Evolutionary conservation across 495 filamentous ascomycete species (phyloP), one percentile per base, ranked within the genome.

Genomic region (Tuber melanosporum): DNA sequence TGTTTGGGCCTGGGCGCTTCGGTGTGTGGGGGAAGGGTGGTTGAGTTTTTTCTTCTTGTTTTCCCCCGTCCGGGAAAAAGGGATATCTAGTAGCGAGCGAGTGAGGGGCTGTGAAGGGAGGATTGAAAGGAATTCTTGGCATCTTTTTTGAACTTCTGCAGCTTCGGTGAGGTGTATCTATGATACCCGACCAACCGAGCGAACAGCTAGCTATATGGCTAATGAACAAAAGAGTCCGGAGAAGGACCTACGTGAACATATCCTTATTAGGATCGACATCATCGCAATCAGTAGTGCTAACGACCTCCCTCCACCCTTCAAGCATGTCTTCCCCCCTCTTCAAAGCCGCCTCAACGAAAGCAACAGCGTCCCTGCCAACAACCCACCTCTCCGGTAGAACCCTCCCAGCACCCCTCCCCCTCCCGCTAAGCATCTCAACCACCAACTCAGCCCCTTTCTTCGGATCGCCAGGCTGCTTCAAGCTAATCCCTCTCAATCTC

Each of bases 391-490:
- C 52, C n/a, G 52, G 52, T 1, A 62, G n/a, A 32, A 32, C 52
- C 52, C 52, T 32, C 3, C 52, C 52, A 26, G 5, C 52, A 32
- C 52, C 52, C 26, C 52, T 62, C 52, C 52, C 52, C n/a, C 52
- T 62, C n/a, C 52, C n/a, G 32, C 52, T 81, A 0, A 86, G 84
- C 15, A 85, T 71, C 74, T 87, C 86, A 32, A 86, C 72, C 32
- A 85, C 82, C 7, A 83, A 73, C 41, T 84, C 62, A 6, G 84
- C 84, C 4, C 74, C 82, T 70, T 83, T 83, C 44, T 69, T 76
- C 20, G 85, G 79, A 79, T 87, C 84, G 1, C 86, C 86, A 32
- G 78, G 74, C 76, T 87, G 85, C 4, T 84, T 85, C 47, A 74
- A 39, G 75, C 22, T 62, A 26, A 32, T 2, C 10, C n/a, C 52